phyloP scores from a whole-genome alignment of 768 basidiomycete genomes.

The Lactarius tabidus region DNA sequence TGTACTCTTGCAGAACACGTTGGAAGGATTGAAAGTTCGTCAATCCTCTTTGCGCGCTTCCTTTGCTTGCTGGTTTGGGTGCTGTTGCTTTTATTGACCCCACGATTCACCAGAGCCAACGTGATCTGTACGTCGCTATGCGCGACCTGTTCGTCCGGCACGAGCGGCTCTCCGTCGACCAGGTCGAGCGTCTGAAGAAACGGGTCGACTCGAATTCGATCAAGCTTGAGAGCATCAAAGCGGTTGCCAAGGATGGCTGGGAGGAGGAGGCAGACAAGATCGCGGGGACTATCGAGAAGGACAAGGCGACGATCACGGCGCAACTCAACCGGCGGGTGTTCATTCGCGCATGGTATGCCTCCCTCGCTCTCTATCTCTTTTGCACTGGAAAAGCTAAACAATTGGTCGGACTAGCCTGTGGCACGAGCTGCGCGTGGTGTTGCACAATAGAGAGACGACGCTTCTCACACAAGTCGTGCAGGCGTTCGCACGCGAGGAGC shows the following conservation, averaged over 20 bases:
- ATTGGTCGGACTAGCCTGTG: constrained; percentile 61
- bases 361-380: neutral
- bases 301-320: constrained; percentile 74
- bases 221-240: constrained; percentile 72
- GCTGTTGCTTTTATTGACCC: neutral
- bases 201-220: constrained; percentile 71
- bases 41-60: constrained; percentile 1
- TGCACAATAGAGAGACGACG: constrained; percentile 87
- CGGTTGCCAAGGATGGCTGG: constrained; percentile 76
- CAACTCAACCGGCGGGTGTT: constrained; percentile 79
- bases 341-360: constrained; percentile 74
- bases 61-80: neutral
- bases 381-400: neutral
- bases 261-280: constrained; percentile 80
- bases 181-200: constrained; percentile 83
- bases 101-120: constrained; percentile 51
- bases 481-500: constrained; percentile 70
- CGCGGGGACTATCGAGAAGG: constrained; percentile 70
- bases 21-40: constrained; percentile 73
- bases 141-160: constrained; percentile 84
- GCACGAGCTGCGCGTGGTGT: constrained; percentile 90
- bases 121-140: constrained; percentile 83
- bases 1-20: constrained; percentile 56
- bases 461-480: constrained; percentile 72
- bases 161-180: constrained; percentile 84